Base-by-base conservation (phyloP, 2,329 filamentous ascomycete species). In the Colletotrichum phormii region DNA sequence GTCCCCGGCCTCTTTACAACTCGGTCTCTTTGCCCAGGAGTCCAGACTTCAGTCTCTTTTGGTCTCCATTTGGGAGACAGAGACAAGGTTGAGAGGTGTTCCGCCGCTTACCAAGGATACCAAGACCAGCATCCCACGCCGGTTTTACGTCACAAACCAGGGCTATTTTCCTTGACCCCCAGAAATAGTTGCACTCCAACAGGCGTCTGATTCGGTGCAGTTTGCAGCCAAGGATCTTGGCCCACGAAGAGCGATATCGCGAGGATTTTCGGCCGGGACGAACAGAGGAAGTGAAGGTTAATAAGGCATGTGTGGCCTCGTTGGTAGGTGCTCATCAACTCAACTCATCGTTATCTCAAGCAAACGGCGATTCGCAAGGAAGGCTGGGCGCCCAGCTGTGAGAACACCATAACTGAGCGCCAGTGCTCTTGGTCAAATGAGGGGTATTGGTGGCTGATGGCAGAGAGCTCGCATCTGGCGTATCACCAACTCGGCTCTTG, bases 81-180 rank as follows among this genome's bases (percentile, higher is more conserved):
- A 29, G 42, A 13, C 60, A 42, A 18, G 37, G 37, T 42, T 6
- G 18, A 53, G 37, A 33, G 33, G 57, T 15, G 29, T 18, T 64
- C 60, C 59, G 65, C 60, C 70, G 65, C 60, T 70, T 70, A 60
- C 66, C 66, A 72, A 72, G 65, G 54, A 70, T 64, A 64, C 66
- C 66, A 72, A 61, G 60, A 11, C 65, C n/a, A 60, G 42, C 49
- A n/a, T 42, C 54, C 29, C 60, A 59, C 54, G 64, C 46, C 58
- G 8, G 31, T 42, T 69, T 55, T 72, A 72, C 70, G 65, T 72
- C 65, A 72, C 65, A 54, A 51, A 13, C 59, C 8, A 49, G 55
- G 49, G 57, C 29, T 49, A 55, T 46, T 55, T 59, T 46, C 35
- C 33, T 59, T 58, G 22, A 49, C 33, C 33, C 29, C 22, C 33